Conservation (phyloP, 2,329 filamentous ascomycete genomes). For the Ceratocystis albifundus region DNA sequence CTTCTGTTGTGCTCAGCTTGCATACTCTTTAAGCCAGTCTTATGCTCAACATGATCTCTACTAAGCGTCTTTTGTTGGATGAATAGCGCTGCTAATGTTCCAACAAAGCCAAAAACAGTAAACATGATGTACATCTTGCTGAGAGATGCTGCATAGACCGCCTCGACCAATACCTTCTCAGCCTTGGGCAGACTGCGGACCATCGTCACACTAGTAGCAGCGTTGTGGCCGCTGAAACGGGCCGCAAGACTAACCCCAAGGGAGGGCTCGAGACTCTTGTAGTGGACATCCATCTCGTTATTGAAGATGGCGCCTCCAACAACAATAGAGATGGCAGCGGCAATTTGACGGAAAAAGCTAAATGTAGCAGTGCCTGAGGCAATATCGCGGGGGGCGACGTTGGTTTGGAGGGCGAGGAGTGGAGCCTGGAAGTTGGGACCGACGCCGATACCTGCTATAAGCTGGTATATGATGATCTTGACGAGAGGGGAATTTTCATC, state of each 20-base stretch:
- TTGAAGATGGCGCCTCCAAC: constrained; percentile 70
- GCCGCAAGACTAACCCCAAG: constrained; percentile 42
- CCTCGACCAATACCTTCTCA: constrained; percentile 35
- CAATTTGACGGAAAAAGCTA: constrained; percentile 56
- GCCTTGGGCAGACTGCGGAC: constrained; percentile 41
- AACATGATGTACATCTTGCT: constrained; percentile 49
- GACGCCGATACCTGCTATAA: constrained; percentile 51
- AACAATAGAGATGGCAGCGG: constrained; percentile 56
- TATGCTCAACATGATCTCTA: constrained; percentile 46
- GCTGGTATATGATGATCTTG: constrained; percentile 49
- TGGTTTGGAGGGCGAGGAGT: constrained; percentile 55
- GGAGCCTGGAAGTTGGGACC: constrained; percentile 60
- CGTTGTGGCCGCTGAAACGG: constrained; percentile 46
- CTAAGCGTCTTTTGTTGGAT: constrained; percentile 41
- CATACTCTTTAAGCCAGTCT: constrained; percentile 43
- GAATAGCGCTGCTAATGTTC: constrained; percentile 38
- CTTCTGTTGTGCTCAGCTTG: constrained; percentile 4
- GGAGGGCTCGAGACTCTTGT: constrained; percentile 36
- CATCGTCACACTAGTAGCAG: constrained; percentile 48
- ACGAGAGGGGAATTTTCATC: constrained; percentile 43
- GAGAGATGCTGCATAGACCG: constrained; percentile 40
- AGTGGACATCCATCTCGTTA: constrained; percentile 54
- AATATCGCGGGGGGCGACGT: constrained; percentile 50
- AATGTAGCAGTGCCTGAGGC: constrained; percentile 58
- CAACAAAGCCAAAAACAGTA: constrained; percentile 38